Base-by-base conservation (phyloP, 768 basidiomycete genomes). In the Phlebiopsis flavidoalba region DNA sequence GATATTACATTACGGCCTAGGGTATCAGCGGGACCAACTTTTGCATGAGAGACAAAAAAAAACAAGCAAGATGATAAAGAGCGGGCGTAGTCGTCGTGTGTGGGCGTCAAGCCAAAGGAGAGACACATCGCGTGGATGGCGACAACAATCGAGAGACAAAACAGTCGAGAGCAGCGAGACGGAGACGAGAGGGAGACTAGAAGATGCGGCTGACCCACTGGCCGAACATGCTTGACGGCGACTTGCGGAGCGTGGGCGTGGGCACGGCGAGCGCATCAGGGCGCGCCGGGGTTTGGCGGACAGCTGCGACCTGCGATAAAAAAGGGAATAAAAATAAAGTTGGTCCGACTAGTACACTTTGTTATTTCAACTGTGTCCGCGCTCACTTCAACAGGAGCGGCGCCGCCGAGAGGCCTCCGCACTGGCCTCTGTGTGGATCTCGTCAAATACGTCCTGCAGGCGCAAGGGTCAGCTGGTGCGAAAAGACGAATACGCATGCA, bases 371-470 rank as follows among this genome's bases (percentile, higher is more conserved):
- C 40, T 43, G 17, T 43, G 4, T 17, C 11, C 17, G 8, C n/a
- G 19, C 35, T 63, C 48, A 63, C 51, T 60, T 60, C 31, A 59
- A 17, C 19, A 63, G 53, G 14, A 54, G 46, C 21, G 62, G 46
- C 8, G 40, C 53, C 40, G 46, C 31, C 24, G 50, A 33, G 15
- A 63, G 58, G 53, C 5, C 50, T 53, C n/a, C 59, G 47, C n/a
- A 63, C 58, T n/a, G n/a, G 62, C 49, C 11, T 59, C 62, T 35
- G 19, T 51, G 57, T 63, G 62, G 24, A 63, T 47, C 48, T 63
- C 62, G 14, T 56, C 35, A 60, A 64, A 54, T 40, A 64, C 60
- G 12, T 60, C 59, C 63, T 64, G 52, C 17, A 33, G 31, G n/a
- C n/a, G n/a, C 15, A n/a, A 53, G 31, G 14, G 52, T 15, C 15